These are phyloP conservation scores for Fusarium albosuccineum DNA, from an alignment of 2,329 filamentous ascomycete species.

Conservation along the genomic window DNA sequence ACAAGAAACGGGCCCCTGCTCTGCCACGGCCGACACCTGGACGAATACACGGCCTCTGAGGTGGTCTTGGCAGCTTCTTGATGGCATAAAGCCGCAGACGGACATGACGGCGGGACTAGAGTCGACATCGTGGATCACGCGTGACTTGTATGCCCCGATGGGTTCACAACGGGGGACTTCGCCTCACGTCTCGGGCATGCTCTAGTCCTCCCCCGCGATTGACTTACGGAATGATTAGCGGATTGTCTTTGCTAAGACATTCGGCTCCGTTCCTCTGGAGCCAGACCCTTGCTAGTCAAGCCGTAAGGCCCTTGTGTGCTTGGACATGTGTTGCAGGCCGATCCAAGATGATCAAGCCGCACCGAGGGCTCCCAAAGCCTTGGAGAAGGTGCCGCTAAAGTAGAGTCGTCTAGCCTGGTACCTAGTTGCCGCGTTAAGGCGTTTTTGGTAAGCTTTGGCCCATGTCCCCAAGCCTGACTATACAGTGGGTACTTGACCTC, in stretches of 20 bases:
- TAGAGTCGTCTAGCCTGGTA: not conserved
- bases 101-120: constrained; percentile 3
- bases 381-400: not conserved
- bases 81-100: not conserved
- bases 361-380: constrained; percentile 6
- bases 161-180: not conserved
- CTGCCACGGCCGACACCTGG: constrained; percentile 1
- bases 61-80: not conserved
- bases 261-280: constrained; percentile 28
- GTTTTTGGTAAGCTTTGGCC: not conserved
- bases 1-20: not conserved
- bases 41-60: not conserved
- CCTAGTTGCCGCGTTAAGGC: constrained; percentile 10
- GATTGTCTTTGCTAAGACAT: constrained; percentile 6
- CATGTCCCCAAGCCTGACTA: not conserved
- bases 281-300: constrained; percentile 10
- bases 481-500: constrained; percentile 9
- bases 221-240: constrained; percentile 10
- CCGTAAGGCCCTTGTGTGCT: constrained; percentile 1
- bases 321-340: not conserved
- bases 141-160: not conserved
- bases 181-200: not conserved
- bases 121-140: not conserved
- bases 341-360: constrained; percentile 8
- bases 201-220: constrained; percentile 5